Evolutionary conservation across 768 basidiomycete genomes (phyloP).

Genomic region (Tremella fuciformis): DNA sequence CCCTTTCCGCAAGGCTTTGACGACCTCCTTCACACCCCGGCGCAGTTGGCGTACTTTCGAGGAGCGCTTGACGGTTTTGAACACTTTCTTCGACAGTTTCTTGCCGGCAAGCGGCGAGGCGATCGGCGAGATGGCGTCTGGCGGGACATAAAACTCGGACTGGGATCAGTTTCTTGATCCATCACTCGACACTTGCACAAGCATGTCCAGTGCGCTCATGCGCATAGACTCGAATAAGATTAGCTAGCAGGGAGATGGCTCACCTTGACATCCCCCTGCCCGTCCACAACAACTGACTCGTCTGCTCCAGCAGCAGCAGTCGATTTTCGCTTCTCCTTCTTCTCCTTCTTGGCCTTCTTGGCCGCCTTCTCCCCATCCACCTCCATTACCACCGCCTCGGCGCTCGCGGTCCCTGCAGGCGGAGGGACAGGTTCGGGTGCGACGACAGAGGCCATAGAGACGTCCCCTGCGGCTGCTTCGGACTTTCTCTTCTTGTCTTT

Average conservation of each 20-base stretch:
- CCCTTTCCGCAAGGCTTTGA: conserved; percentile 94
- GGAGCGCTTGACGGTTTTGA: conserved; percentile 92
- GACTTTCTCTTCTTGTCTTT: conserved; percentile 50
- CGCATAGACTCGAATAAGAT: background rate
- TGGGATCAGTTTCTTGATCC: background rate
- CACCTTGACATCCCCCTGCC: conserved; percentile 18
- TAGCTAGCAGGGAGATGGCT: background rate
- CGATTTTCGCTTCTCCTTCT: conserved; percentile 52
- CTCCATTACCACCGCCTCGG: conserved; percentile 47
- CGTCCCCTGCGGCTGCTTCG: conserved; percentile 34
- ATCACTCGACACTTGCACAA: no score
- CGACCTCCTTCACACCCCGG: conserved; percentile 96
- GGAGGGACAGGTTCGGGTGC: conserved; percentile 32
- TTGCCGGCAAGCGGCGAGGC: conserved; percentile 89
- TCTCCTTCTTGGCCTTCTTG: conserved; percentile 56
- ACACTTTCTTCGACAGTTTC: conserved; percentile 89
- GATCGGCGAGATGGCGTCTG: conserved; percentile 87
- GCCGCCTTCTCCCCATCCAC: conserved; percentile 45
- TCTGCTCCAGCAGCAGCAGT: conserved; percentile 16
- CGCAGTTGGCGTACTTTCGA: conserved; percentile 93
- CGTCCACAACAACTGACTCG: background rate
- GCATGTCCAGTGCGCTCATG: no score
- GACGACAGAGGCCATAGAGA: conserved; percentile 24
- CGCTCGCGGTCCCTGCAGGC: conserved; percentile 40
- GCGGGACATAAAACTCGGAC: conserved; percentile 58